phyloP scores from a whole-genome alignment of 169 alveolate genomes.

The Eimeria acervulina region DNA sequence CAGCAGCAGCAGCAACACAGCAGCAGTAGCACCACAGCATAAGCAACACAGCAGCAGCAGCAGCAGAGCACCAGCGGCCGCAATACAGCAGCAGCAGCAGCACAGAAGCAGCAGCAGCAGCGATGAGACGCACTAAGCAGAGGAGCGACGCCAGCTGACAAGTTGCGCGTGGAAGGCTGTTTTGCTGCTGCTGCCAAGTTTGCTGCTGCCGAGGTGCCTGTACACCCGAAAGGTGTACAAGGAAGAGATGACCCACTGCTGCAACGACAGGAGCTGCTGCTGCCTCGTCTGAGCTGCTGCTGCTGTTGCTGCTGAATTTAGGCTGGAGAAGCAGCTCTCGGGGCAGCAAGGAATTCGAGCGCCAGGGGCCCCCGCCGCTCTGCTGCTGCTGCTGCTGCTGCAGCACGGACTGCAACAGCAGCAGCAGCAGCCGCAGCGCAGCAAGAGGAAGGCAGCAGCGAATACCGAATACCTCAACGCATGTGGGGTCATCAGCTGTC shows the following conservation, averaged over 20 bases:
- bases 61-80: background rate
- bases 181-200: slow-evolving; percentile 1
- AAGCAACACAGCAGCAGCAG: slow-evolving; percentile 4
- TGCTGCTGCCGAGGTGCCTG: slow-evolving; percentile 59
- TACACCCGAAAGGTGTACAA: slow-evolving; percentile 60
- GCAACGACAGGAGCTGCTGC: slow-evolving; percentile 75
- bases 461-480: slow-evolving; percentile 18
- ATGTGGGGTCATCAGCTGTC: slow-evolving; percentile 56
- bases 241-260: slow-evolving; percentile 50
- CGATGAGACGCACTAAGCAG: slow-evolving; percentile 8
- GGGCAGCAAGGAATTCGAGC: background rate
- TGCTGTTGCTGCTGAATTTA: slow-evolving; percentile 41
- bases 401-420: slow-evolving; percentile 70
- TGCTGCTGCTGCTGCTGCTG: slow-evolving; percentile 81
- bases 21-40: slow-evolving; percentile 8
- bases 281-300: slow-evolving; percentile 28
- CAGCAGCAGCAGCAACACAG: background rate
- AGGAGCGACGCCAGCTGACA: slow-evolving; percentile 41
- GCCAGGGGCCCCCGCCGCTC: slow-evolving; percentile 39
- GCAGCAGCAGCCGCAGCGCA: slow-evolving; percentile 78
- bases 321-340: slow-evolving; percentile 62
- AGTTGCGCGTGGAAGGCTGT: slow-evolving; percentile 39
- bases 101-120: slow-evolving; percentile 29
- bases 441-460: slow-evolving; percentile 76
- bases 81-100: slow-evolving; percentile 14